These are phyloP conservation scores for Diaporthe citri DNA, from an alignment of 2,329 filamentous ascomycete genomes.

Conservation along the genomic window DNA sequence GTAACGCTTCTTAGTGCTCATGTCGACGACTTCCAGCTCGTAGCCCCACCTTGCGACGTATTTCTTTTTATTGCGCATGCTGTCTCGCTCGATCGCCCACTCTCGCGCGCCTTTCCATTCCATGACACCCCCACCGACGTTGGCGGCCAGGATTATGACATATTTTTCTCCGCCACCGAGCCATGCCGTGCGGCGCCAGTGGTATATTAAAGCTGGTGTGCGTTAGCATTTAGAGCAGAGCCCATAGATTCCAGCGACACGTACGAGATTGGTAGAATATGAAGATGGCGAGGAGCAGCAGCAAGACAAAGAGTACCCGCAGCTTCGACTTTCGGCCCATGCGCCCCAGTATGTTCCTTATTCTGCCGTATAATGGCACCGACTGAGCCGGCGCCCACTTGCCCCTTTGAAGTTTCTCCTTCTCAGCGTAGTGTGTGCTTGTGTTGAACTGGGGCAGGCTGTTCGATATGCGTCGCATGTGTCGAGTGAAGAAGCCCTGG, in stretches of 20 bases:
- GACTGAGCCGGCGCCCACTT: conserved; percentile 62
- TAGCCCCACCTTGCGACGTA: conserved; percentile 93
- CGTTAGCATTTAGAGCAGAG: conserved; percentile 44
- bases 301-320: conserved; percentile 69
- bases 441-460: conserved; percentile 81
- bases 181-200: conserved; percentile 78
- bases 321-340: conserved; percentile 76
- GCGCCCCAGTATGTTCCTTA: conserved; percentile 60
- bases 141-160: conserved; percentile 93
- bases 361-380: conserved; percentile 60
- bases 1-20: conserved; percentile 99
- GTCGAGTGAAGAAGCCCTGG: conserved; percentile 87
- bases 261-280: conserved; percentile 81
- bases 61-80: conserved; percentile 92
- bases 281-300: conserved; percentile 71
- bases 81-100: conserved; percentile 98
- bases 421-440: conserved; percentile 73
- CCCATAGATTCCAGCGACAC: conserved; percentile 24
- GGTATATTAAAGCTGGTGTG: conserved; percentile 62
- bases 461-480: conserved; percentile 84
- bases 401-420: conserved; percentile 79
- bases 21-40: conserved; percentile 94
- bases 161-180: conserved; percentile 90
- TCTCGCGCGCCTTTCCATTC: conserved; percentile 98
- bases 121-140: conserved; percentile 97